A percentile compares a stretch with the other conserved stretches of the same genome.
These are phyloP conservation scores for Amanita exitialis DNA, from an alignment of 768 basidiomycete species.

Conservation along the genomic window DNA sequence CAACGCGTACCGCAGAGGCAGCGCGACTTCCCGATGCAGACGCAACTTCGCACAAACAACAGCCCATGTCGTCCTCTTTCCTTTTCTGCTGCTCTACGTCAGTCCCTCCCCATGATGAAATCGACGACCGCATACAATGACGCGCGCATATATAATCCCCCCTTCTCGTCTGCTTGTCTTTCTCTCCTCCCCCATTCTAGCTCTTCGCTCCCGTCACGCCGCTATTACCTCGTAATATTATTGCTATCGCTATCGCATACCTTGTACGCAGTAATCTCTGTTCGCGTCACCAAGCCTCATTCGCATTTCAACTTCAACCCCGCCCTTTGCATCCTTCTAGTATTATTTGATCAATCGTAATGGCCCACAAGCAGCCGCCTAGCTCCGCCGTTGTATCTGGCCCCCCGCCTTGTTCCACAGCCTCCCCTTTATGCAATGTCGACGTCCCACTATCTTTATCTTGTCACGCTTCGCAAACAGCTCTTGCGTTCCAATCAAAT, in stretches of 20 bases:
- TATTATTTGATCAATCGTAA: background rate
- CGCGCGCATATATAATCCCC: constrained; percentile 5
- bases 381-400: background rate
- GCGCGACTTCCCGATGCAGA: background rate
- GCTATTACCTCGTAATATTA: constrained; percentile 7
- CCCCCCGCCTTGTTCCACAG: background rate
- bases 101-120: constrained; percentile 5
- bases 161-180: background rate
- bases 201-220: constrained; percentile 3
- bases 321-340: background rate
- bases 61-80: constrained; percentile 2
- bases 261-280: constrained; percentile 7
- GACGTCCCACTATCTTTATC: constrained; percentile 2
- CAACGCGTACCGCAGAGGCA: background rate
- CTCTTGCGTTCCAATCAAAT: constrained; percentile 5
- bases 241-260: constrained; percentile 8
- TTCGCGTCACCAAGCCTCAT: constrained; percentile 6
- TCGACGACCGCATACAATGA: constrained; percentile 6
- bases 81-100: constrained; percentile 6
- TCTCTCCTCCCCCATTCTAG: constrained; percentile 5
- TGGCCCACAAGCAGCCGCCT: constrained; percentile 2
- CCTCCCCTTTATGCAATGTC: background rate
- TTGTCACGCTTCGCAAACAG: constrained; percentile 2
- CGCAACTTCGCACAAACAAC: constrained; percentile 1
- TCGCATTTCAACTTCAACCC: background rate